Base-by-base conservation (phyloP, 148 eudicot genomes). In the Arbutus unedo region DNA sequence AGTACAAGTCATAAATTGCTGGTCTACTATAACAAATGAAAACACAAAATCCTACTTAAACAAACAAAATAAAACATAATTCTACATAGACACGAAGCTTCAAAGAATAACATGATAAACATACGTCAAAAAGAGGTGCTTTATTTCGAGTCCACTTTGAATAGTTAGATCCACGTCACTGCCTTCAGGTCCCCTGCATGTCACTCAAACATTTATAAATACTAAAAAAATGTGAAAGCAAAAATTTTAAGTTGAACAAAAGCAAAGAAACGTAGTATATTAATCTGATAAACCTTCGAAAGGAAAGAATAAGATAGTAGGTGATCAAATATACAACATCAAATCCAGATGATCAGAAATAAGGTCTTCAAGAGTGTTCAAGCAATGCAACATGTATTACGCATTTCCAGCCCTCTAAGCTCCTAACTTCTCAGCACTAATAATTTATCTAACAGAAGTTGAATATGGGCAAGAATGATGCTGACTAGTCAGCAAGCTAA, bases 121-220 rank as follows among this genome's bases (percentile, higher is more conserved):
- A 31, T 90, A 96, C 98, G 74, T 91, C 79, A 96, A 84, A 50
- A 81, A 84, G 23, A 96, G 74, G 70, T 88, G 89, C 87, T 90
- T 96, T 82, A 86, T 88, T 88, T 91, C 92, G 16, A 87, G 79
- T 75, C 91, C 91, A 83, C 93, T 93, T 70, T 83, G 93, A 81
- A 94, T 82, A 81, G 87, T 90, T 85, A 96, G 83, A 70, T 91
- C 89, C 72, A 96, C 97, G 67, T 85, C 85, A 89, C 97, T 96
- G 86, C 98, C 98, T 88, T 94, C 97, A 44, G 97, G 89, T 66
- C 99, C 99, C 90, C 99, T 94, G 91, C 85, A 90, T 73, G 81
- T 83, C 67, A 84, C 72, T 81, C 83, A 48, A 79, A 83, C 55
- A 44, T 79, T 75, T 50, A 82, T 85, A 2, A 80, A 50, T n/a